Conservation (phyloP, 306 rosid species). For the Hippophae tibetana region DNA sequence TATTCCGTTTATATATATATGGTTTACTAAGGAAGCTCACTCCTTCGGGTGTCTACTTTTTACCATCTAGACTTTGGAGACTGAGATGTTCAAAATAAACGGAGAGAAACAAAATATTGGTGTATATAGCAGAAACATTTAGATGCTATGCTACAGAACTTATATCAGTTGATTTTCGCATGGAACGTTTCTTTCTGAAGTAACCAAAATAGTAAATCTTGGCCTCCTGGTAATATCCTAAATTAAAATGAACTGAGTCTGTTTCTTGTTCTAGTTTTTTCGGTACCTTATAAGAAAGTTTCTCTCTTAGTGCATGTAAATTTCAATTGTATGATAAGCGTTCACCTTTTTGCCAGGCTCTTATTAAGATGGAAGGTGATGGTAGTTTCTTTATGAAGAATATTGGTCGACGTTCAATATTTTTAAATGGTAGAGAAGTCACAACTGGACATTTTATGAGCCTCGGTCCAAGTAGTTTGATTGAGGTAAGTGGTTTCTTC, state of each 20-base stretch:
- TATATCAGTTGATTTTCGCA: no score
- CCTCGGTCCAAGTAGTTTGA: conserved; percentile 45
- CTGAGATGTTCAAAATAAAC: neutral
- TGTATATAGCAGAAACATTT: neutral
- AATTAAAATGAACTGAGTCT: no score
- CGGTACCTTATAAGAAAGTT: no score
- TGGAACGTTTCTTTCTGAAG: no score
- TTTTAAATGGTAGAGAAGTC: conserved; percentile 70
- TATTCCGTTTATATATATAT: neutral
- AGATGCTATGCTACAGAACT: no score
- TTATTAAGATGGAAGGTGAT: conserved; percentile 60
- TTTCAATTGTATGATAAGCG: conserved; percentile 5
- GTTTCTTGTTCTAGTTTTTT: no score
- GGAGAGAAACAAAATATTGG: neutral
- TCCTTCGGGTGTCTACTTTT: conserved; percentile 1
- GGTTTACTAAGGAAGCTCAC: conserved; percentile 7
- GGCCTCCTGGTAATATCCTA: no score
- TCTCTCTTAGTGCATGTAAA: neutral
- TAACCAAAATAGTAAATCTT: no score
- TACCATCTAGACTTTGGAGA: neutral
- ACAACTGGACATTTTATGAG: conserved; percentile 33
- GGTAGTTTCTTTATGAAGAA: conserved; percentile 64
- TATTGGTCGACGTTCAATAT: conserved; percentile 60
- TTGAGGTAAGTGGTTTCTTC: conserved; percentile 50
- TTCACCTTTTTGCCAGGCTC: conserved; percentile 40